Evolutionary conservation across 164 flowering plant genomes (phyloP).

Genomic region (Nymphaea thermarum): DNA sequence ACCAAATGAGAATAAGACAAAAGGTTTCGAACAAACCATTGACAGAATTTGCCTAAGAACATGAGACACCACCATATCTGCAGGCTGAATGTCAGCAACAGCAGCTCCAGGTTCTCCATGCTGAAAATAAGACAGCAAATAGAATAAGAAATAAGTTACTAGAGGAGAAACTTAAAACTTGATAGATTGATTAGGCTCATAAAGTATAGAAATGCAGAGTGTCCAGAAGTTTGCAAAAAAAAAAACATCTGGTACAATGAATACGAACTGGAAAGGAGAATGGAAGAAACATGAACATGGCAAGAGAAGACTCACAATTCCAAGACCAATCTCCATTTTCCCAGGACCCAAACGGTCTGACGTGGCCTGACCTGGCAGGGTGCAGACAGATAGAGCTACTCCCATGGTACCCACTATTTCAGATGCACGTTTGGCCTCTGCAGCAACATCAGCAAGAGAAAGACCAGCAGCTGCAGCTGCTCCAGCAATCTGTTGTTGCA

Average conservation of each 20-base stretch:
- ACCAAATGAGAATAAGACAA: not conserved
- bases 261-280: too few relatives aligned
- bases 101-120: slow-evolving; percentile 99
- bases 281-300: too few relatives aligned
- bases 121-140: slow-evolving; percentile 24
- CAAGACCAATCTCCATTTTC: slow-evolving; percentile 98
- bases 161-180: too few relatives aligned
- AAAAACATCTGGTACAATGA: too few relatives aligned
- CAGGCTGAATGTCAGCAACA: slow-evolving; percentile 69
- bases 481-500: slow-evolving; percentile 56
- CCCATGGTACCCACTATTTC: slow-evolving; percentile 96
- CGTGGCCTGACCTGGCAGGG: slow-evolving; percentile 74
- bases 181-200: too few relatives aligned
- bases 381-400: slow-evolving; percentile 88
- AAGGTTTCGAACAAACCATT: slow-evolving; percentile 21
- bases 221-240: too few relatives aligned
- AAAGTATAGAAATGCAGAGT: too few relatives aligned
- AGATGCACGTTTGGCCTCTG: slow-evolving; percentile 84
- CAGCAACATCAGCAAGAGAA: slow-evolving; percentile 69
- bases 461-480: slow-evolving; percentile 90
- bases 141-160: not conserved
- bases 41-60: slow-evolving; percentile 80
- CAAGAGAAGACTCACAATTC: slow-evolving; percentile 49
- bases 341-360: slow-evolving; percentile 85
- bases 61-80: slow-evolving; percentile 77